Evolutionary conservation across 1,284 basidiomycete genomes (phyloP).

Genomic region (Cryptococcus wingfieldii): DNA sequence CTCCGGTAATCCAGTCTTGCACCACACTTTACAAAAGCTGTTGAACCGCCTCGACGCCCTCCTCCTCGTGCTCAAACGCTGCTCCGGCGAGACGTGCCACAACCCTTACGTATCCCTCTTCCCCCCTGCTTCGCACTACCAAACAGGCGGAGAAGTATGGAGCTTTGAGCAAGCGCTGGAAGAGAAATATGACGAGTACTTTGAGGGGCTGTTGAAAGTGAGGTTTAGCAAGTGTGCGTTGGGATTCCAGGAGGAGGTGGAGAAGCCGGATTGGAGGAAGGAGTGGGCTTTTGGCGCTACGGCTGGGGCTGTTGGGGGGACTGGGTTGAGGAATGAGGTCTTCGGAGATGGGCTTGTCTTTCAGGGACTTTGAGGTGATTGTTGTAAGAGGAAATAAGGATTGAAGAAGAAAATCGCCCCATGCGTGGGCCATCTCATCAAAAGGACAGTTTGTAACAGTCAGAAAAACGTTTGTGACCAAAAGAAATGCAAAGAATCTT

Average conservation of each 20-base stretch:
- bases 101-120: constrained; percentile 29
- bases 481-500: no score
- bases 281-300: constrained; percentile 4
- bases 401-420: neutral
- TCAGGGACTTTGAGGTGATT: neutral
- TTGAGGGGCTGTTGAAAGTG: constrained; percentile 29
- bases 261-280: constrained; percentile 25
- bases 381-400: neutral
- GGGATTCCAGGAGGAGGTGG: constrained; percentile 23
- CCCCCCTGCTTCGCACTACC: constrained; percentile 10
- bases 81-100: constrained; percentile 30
- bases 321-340: neutral
- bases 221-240: constrained; percentile 24
- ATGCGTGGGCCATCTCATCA: no score
- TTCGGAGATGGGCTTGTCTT: neutral
- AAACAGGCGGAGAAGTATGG: constrained; percentile 8
- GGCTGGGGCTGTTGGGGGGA: neutral
- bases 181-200: constrained; percentile 26
- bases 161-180: constrained; percentile 20
- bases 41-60: constrained; percentile 35
- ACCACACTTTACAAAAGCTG: constrained; percentile 6
- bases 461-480: no score
- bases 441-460: no score
- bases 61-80: constrained; percentile 39
- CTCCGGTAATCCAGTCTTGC: neutral